Base-by-base conservation (phyloP, 2,329 filamentous ascomycete species). In the Nothopassalora personata region DNA sequence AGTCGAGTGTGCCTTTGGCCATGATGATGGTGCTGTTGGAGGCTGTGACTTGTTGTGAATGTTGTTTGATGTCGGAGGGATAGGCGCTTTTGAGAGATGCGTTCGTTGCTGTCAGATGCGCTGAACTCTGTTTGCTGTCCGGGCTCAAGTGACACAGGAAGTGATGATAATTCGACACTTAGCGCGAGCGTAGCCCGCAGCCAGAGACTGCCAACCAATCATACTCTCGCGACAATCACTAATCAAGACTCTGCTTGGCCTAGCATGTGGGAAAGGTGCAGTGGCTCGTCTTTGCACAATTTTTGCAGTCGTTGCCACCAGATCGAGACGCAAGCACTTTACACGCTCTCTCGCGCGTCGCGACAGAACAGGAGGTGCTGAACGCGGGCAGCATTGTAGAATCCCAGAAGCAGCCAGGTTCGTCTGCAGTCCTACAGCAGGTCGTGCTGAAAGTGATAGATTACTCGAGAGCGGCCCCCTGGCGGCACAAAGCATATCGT, bases 1-100 rank as follows among this genome's bases (percentile, higher is more conserved):
- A 77, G 51, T 76, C 68, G 60, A 75, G 71, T 0, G 68, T 60
- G 18, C 48, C 59, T 23, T 53, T 58, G 11, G 61, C 50, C 60
- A 64, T 65, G 27, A 15, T 58, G 63, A 46, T 54, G 27, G 5
- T 11, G 39, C 5, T 57, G 55, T 57, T 19, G 34, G 9, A 18
- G 43, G 13, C 33, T 33, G 30, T 51, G 56, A 54, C 30, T 23
- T 31, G 18, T 50, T 54, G 48, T 52, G 27, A 52, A 36, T 43
- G 46, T 23, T 57, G 55, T 52, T 33, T 54, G 52, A 46, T 39
- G 27, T 36, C 33, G 31, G 49, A 52, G 10, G 43, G 53, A 11
- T 8, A 34, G 7, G 53, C 11, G 36, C 53, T 55, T 33, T 36
- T 27, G 49, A 48, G 46, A 31, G 48, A 15, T 9, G 11, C 39